Base-by-base conservation (phyloP, 2,329 filamentous ascomycete genomes). In the Fusarium sp. region DNA sequence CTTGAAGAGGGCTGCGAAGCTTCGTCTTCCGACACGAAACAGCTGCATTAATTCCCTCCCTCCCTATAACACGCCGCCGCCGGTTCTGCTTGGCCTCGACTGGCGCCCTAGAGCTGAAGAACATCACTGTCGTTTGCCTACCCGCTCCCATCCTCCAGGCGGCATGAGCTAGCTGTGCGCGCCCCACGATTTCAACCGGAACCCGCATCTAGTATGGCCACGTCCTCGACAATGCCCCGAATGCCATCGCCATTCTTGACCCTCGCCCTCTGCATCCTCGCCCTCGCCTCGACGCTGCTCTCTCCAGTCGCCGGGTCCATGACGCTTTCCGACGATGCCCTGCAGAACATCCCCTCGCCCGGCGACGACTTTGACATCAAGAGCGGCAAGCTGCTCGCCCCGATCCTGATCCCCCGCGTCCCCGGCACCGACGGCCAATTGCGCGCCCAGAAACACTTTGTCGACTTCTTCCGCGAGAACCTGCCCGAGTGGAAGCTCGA, bases 321-420 rank as follows among this genome's bases (percentile, higher is more conserved):
- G 60, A 80, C 82, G 47, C 85, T 98, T 62, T 93, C 94, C 37
- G 92, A 97, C 81, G 87, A 89, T 60, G 91, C 92, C 36, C 86
- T 98, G 44, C 87, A 85, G 68, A 85, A 84, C 55, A 87, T 99
- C 15, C 93, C 94, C 12, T 88, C 87, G n/a, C 90, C 91, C 2
- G 90, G 89, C 65, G 81, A 85, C 61, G 92, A 94, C 80, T 95
- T 98, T 78, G 89, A 97, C 81, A 93, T 96, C 73, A 82, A 91
- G 65, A 87, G 85, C 36, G 94, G 94, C 72, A 84, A 88, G 5
- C 86, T 99, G 16, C 88, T 99, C 34, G 88, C 95, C 4, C 96
- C 95, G 1, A 95, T 99, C 74, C 86, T 99, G 57, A 90, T 92
- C 53, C 91, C 96, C 1, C 92, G 96, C 65, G 95, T 99, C 0